Conservation (phyloP, 2,329 filamentous ascomycete genomes). For the Pyrenophora graminea region DNA sequence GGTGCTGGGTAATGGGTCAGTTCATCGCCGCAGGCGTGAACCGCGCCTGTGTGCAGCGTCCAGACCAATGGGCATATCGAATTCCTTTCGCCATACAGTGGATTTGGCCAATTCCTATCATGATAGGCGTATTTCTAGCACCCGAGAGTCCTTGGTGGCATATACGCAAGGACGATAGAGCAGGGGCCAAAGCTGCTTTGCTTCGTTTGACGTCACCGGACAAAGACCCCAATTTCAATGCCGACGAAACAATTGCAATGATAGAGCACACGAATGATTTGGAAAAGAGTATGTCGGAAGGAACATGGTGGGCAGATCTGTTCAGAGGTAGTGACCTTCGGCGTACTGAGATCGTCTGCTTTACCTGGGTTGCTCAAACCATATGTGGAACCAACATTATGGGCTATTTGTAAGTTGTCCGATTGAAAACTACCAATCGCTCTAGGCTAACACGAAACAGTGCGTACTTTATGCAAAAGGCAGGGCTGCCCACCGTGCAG, state of each 20-base stretch:
- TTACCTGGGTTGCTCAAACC: constrained; percentile 52
- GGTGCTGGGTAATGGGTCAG: constrained; percentile 73
- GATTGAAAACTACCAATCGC: neutral
- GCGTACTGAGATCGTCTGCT: constrained; percentile 71
- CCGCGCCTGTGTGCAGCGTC: constrained; percentile 64
- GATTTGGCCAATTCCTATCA: constrained; percentile 72
- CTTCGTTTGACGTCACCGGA: constrained; percentile 66
- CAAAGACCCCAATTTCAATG: constrained; percentile 59
- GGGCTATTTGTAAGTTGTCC: constrained; percentile 45
- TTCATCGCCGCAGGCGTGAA: constrained; percentile 72
- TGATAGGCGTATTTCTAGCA: constrained; percentile 67
- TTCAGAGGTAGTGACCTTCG: constrained; percentile 77
- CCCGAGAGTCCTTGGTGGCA: constrained; percentile 76
- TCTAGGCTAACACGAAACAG: constrained; percentile 19
- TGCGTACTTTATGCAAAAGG: constrained; percentile 54
- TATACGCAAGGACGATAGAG: constrained; percentile 64
- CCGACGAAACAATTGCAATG: constrained; percentile 71
- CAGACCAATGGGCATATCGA: constrained; percentile 69
- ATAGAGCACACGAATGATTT: constrained; percentile 85
- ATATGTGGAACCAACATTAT: constrained; percentile 50
- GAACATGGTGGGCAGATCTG: constrained; percentile 76
- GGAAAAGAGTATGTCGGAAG: constrained; percentile 69
- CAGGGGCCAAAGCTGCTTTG: constrained; percentile 67
- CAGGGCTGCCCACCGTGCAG: constrained; percentile 48
- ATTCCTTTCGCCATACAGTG: constrained; percentile 71